Conservation (phyloP, 768 basidiomycete species). For the Lactarius psammicola region DNA sequence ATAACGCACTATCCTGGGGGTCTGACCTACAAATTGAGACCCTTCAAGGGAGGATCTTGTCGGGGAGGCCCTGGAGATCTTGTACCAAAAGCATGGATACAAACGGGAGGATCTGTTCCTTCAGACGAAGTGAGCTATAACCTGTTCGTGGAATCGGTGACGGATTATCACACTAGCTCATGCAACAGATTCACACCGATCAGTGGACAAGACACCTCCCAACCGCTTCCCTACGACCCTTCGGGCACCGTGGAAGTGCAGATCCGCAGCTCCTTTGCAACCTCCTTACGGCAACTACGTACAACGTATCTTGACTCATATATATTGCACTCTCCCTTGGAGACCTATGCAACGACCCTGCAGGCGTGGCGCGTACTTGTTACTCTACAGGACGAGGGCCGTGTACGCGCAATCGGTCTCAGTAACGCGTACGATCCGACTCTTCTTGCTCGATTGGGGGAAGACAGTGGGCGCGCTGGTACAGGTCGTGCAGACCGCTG, state of each 20-base stretch:
- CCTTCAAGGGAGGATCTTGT: constrained; percentile 57
- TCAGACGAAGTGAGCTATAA: constrained; percentile 66
- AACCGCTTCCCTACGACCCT: constrained; percentile 74
- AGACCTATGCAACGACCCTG: constrained; percentile 54
- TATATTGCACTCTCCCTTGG: constrained; percentile 73
- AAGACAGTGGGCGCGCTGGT: constrained; percentile 49
- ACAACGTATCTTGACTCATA: constrained; percentile 78
- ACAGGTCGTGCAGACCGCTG: constrained; percentile 80
- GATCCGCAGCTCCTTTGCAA: constrained; percentile 57
- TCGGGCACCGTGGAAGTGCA: constrained; percentile 53
- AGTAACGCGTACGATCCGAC: constrained; percentile 73
- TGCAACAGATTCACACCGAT: constrained; percentile 65
- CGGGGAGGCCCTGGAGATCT: constrained; percentile 62
- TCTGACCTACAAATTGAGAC: background rate
- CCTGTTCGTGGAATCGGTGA: background rate
- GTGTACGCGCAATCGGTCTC: constrained; percentile 63
- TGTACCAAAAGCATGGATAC: constrained; percentile 57
- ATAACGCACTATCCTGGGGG: background rate
- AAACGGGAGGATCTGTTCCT: constrained; percentile 70
- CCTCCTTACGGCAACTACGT: constrained; percentile 64
- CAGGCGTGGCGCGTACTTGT: constrained; percentile 69
- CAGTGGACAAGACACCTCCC: constrained; percentile 64
- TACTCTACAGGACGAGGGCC: constrained; percentile 61
- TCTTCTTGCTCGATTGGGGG: constrained; percentile 51
- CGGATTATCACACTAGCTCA: background rate